A percentile compares a stretch with the other conserved stretches of the same genome.
These are phyloP conservation scores for Suhomyces coccinellae DNA, from an alignment of 1,139 yeast species.

Conservation along the genomic window DNA sequence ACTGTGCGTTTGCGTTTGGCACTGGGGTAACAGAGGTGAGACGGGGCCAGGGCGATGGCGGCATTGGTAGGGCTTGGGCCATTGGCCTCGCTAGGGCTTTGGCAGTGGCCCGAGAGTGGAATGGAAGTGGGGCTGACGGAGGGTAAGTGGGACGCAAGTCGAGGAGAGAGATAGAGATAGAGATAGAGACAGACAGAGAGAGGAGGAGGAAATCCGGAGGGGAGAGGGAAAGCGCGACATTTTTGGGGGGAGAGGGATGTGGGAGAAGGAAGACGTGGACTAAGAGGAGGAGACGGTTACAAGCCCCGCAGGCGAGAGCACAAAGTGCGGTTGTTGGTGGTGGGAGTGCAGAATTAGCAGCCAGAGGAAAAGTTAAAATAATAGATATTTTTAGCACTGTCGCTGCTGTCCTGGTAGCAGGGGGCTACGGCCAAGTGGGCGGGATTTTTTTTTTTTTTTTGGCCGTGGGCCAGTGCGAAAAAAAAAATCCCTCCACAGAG, in stretches of 20 bases:
- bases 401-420: slow-evolving; percentile 11
- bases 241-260: neutral
- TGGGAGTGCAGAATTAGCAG: neutral
- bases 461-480: neutral
- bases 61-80: too few relatives aligned
- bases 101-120: too few relatives aligned
- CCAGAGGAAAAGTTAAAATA: neutral
- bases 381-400: slow-evolving; percentile 1
- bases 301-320: neutral
- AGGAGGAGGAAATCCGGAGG: neutral
- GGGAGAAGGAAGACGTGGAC: too few relatives aligned
- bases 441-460: slow-evolving; percentile 1
- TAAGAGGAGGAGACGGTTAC: neutral
- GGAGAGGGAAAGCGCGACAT: slow-evolving; percentile 1
- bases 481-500: slow-evolving; percentile 7
- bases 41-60: too few relatives aligned
- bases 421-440: neutral
- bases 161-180: neutral
- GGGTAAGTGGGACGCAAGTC: too few relatives aligned
- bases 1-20: too few relatives aligned
- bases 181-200: neutral
- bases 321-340: too few relatives aligned
- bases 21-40: too few relatives aligned
- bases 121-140: too few relatives aligned
- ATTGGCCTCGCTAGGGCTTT: too few relatives aligned